Base-by-base conservation (phyloP, 352 stramenopile genomes). In the Pythium myriotylum region DNA sequence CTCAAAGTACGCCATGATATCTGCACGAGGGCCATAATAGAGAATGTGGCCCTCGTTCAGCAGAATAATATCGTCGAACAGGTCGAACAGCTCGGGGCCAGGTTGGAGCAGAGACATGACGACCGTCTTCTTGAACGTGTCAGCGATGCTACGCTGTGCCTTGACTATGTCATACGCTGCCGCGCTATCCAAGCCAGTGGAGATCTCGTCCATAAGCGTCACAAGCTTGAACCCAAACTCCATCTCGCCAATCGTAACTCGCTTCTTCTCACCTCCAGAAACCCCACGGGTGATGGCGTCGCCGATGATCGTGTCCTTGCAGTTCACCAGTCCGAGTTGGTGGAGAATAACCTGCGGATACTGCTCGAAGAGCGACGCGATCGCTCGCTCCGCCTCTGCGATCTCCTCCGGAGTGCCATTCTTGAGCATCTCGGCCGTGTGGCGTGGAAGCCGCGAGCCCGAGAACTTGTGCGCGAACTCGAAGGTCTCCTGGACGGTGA, bases 81-180 rank as follows among this genome's bases (percentile, higher is more conserved):
- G 35, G 1, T 0, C 65, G 51, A 79, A 74, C 8, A 75, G 62
- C 58, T 41, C 57, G 47, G 43, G 72, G 32, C n/a, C 54, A 22
- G 23, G 62, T 37, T 50, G 73, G 72, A 22, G 68, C 20, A 64
- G 74, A 62, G 22, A 52, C 68, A 10, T 97, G 49, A 17, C 81
- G 54, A 45, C 79, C 72, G 70, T 75, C 58, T 68, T 72, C 22
- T 40, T 64, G 46, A 77, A 65, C 39, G 56, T 63, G 16, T 42
- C 54, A n/a, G 72, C 74, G 14, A 76, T 51, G 54, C 74, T 65
- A 16, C 57, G 69, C 10, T 95, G 57, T 8, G 43, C 63, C 40
- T 63, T 68, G 62, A 90, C 74, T 63, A 98, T 98, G 62, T 97
- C 91, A 61, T 78, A 97, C 2, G 91, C 96, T 4, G 89, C 93